A percentile compares a stretch with the other conserved stretches of the same genome.
phyloP scores from a whole-genome alignment of 1,284 basidiomycete species.

The Ustilago cynodontis region DNA sequence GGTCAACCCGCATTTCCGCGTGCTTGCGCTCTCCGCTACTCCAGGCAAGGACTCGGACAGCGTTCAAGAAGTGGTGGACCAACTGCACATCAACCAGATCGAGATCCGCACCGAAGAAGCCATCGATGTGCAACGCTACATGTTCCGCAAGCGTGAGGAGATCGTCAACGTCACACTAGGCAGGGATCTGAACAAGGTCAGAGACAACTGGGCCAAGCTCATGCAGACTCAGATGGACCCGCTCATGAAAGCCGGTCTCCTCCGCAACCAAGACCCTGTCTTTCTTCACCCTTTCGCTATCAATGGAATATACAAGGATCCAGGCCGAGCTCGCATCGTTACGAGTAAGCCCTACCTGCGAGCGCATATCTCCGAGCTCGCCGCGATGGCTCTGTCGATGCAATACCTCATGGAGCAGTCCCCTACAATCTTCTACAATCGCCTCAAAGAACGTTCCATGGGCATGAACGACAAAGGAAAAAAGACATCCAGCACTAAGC shows the following conservation, averaged over 20 bases:
- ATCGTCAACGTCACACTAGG: conserved; percentile 59
- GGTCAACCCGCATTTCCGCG: conserved; percentile 90
- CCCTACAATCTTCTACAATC: conserved; percentile 70
- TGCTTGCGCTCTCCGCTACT: conserved; percentile 94
- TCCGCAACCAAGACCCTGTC: conserved; percentile 56
- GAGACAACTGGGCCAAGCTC: conserved; percentile 67
- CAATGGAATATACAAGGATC: conserved; percentile 38
- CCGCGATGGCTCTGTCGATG: conserved; percentile 60
- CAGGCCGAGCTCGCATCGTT: conserved; percentile 30
- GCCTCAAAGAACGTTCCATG: conserved; percentile 70
- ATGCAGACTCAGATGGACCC: conserved; percentile 65
- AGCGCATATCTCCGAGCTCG: conserved; percentile 46
- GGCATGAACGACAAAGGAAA: conserved; percentile 62
- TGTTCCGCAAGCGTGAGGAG: conserved; percentile 80
- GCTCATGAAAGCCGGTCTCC: conserved; percentile 53
- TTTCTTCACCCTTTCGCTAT: conserved; percentile 60
- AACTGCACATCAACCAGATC: conserved; percentile 94
- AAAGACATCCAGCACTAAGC: conserved; percentile 67
- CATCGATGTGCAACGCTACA: conserved; percentile 85
- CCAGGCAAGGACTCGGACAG: conserved; percentile 87
- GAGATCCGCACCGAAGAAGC: conserved; percentile 94
- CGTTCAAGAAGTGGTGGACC: conserved; percentile 91
- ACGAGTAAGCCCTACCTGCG: conserved; percentile 40
- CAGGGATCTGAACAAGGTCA: conserved; percentile 59
- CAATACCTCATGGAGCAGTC: conserved; percentile 78